These are phyloP conservation scores for Gossypium australe DNA, from an alignment of 345 rosid species.

Conservation along the genomic window DNA sequence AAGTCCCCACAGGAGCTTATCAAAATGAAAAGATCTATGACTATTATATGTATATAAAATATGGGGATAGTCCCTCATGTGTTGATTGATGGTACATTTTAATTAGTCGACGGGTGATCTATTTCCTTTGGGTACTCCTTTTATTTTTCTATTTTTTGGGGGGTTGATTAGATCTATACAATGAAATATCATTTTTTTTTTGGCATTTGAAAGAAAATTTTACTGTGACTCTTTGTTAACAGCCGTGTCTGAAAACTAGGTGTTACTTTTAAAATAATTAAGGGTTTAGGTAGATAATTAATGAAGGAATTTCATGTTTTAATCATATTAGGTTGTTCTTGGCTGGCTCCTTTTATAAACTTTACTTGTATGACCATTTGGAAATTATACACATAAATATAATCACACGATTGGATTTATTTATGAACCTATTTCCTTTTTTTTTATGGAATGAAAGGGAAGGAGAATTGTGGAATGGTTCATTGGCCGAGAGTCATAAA, in stretches of 20 bases:
- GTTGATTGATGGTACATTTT: not conserved
- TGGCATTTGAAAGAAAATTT: not conserved
- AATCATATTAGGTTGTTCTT: too few species aligned
- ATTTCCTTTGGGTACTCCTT: not conserved
- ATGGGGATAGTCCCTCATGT: not conserved
- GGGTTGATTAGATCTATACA: not conserved
- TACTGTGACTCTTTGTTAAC: not conserved
- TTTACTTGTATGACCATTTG: too few species aligned
- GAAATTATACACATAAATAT: too few species aligned
- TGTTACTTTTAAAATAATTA: too few species aligned
- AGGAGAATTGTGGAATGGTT: too few species aligned
- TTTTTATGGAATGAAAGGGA: too few species aligned
- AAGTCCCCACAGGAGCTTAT: slow-evolving; percentile 1
- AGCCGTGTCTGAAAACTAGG: not conserved
- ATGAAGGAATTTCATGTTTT: not conserved
- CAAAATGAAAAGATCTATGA: not conserved
- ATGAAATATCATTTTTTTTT: not conserved
- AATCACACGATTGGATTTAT: too few species aligned
- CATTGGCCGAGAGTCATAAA: too few species aligned
- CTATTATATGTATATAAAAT: not conserved
- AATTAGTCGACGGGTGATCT: not conserved
- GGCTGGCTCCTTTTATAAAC: too few species aligned
- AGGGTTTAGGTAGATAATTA: not conserved
- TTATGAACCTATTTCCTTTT: too few species aligned
- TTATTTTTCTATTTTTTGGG: not conserved